These are phyloP conservation scores for Aegilops sharonensis DNA, from an alignment of 176 grass and related monocot genomes.

Conservation along the genomic window DNA sequence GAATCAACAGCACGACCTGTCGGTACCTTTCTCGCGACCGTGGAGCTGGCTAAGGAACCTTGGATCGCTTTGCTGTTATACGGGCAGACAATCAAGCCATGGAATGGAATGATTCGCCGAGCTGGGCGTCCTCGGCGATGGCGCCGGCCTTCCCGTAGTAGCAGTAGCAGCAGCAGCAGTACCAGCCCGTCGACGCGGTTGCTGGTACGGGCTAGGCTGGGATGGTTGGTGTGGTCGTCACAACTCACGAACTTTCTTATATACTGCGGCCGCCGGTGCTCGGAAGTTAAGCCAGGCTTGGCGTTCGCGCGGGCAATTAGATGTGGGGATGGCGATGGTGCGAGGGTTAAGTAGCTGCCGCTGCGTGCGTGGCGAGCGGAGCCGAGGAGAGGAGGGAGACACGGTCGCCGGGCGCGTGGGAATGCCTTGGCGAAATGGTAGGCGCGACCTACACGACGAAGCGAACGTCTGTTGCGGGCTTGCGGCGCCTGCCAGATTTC, in stretches of 20 bases:
- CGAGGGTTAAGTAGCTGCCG: background rate
- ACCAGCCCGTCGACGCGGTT: conserved; percentile 44
- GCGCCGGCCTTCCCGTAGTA: background rate
- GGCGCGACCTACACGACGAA: conserved; percentile 33
- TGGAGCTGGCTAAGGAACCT: background rate
- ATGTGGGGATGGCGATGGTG: conserved; percentile 22
- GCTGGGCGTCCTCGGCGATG: conserved; percentile 15
- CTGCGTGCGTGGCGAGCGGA: background rate
- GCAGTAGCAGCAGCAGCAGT: too few relatives aligned
- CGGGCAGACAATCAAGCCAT: conserved; percentile 26
- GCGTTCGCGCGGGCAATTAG: background rate
- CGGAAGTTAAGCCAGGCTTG: background rate
- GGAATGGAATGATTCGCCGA: conserved; percentile 25
- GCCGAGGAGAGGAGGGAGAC: background rate
- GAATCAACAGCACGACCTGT: background rate
- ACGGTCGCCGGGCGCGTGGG: conserved; percentile 41
- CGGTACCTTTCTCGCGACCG: background rate
- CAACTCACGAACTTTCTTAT: conserved; percentile 14
- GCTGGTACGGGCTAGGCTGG: conserved; percentile 31
- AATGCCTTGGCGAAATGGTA: conserved; percentile 9
- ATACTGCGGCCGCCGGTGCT: background rate
- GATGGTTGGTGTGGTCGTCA: conserved; percentile 9
- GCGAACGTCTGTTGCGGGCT: background rate
- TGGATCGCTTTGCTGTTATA: background rate
- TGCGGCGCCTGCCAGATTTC: conserved; percentile 2